phyloP scores from a whole-genome alignment of 352 stramenopile species.

The Globisporangium okanoganense region DNA sequence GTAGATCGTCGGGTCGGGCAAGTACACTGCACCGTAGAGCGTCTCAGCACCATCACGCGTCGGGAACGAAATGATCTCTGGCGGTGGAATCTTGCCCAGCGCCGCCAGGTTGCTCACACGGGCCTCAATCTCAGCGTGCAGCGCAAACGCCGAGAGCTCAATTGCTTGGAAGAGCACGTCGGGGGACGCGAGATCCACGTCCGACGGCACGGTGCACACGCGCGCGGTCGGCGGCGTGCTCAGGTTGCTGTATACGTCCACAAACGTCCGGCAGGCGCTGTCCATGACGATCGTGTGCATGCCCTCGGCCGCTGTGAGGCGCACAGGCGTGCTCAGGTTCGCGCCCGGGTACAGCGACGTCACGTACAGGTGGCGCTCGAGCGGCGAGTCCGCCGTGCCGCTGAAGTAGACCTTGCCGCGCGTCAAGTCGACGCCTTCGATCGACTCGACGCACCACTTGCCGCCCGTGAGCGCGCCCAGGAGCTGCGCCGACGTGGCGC shows the following conservation, averaged over 20 bases:
- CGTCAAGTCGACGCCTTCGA: conserved; percentile 76
- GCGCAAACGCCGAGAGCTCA: conserved; percentile 32
- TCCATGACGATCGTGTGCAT: conserved; percentile 93
- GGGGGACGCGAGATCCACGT: conserved; percentile 29
- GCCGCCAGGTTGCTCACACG: conserved; percentile 48
- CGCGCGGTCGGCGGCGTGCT: conserved; percentile 57
- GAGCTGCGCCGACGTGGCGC: conserved; percentile 29
- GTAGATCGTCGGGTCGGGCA: conserved; percentile 80
- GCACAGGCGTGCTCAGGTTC: conserved; percentile 44
- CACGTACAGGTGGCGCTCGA: conserved; percentile 92
- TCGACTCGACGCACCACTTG: conserved; percentile 74
- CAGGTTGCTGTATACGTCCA: conserved; percentile 82
- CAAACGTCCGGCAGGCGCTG: conserved; percentile 67
- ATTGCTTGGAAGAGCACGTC: conserved; percentile 40
- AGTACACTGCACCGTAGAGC: conserved; percentile 92
- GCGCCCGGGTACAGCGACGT: conserved; percentile 50
- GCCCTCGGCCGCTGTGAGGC: conserved; percentile 73
- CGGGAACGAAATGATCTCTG: conserved; percentile 72
- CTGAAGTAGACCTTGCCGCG: conserved; percentile 88
- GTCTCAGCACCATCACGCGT: conserved; percentile 82
- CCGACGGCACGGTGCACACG: conserved; percentile 47
- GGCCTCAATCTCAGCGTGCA: conserved; percentile 60
- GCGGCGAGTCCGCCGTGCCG: conserved; percentile 78
- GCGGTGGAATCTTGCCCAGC: conserved; percentile 49
- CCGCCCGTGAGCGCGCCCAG: conserved; percentile 65